Conservation (phyloP, 2,329 filamentous ascomycete species). For the Calonectria pteridis region DNA sequence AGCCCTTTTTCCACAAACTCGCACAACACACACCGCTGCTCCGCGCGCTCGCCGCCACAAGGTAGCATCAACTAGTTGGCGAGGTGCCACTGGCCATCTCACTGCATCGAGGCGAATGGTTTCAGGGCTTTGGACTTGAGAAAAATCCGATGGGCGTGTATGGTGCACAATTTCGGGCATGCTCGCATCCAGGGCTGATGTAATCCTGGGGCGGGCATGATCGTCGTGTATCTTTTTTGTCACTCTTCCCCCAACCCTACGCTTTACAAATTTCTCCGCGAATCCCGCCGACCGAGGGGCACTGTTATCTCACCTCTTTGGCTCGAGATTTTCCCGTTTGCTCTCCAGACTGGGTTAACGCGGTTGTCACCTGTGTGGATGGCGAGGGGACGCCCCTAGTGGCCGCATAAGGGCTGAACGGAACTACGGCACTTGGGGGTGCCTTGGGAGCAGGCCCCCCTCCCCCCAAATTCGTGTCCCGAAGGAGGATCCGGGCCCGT, state of each 20-base stretch:
- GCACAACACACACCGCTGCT: background rate
- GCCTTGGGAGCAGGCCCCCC: background rate
- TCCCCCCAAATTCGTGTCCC: constrained; percentile 1
- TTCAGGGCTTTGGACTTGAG: constrained; percentile 2
- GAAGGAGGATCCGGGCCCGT: background rate
- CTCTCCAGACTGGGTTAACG: background rate
- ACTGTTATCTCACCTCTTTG: background rate
- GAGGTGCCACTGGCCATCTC: background rate
- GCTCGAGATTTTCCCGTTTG: background rate
- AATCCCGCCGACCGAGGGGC: background rate
- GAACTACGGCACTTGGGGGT: constrained; percentile 15
- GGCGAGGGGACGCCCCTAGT: background rate
- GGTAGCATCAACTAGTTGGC: constrained; percentile 5
- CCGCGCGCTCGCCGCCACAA: background rate
- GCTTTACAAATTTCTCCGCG: background rate
- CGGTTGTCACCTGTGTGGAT: background rate
- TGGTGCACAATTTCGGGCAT: background rate
- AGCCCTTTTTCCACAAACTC: background rate
- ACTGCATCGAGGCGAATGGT: constrained; percentile 13
- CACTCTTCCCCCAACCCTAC: background rate
- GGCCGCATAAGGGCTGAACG: background rate
- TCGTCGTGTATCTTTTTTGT: background rate
- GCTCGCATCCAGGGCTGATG: background rate
- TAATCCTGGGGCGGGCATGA: background rate
- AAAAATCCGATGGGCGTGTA: background rate